phyloP scores from a whole-genome alignment of 768 basidiomycete genomes.

The Pleurotus platypus region DNA sequence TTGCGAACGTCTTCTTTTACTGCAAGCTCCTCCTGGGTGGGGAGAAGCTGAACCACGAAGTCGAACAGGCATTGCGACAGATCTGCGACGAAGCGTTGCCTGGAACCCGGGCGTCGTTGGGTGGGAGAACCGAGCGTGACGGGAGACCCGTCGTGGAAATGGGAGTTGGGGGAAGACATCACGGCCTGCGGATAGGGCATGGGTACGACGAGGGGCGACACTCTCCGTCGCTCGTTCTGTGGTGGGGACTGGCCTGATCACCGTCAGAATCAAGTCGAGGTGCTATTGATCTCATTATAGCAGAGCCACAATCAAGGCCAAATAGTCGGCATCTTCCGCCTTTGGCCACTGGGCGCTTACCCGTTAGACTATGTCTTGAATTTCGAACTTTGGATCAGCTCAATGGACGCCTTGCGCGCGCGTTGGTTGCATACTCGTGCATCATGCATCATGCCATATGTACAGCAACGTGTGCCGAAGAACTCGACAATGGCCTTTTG shows the following conservation, averaged over 20 bases:
- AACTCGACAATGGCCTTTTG: no score
- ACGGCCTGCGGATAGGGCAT: conserved; percentile 42
- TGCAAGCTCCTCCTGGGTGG: conserved; percentile 84
- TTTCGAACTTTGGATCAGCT: no score
- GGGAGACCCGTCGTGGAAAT: conserved; percentile 25
- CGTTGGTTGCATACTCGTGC: no score
- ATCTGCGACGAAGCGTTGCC: conserved; percentile 70
- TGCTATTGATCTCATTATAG: conserved; percentile 7
- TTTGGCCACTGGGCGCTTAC: neutral
- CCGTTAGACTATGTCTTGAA: no score
- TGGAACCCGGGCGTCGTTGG: conserved; percentile 38
- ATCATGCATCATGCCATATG: no score
- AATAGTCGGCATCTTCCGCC: conserved; percentile 2
- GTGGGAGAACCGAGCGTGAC: conserved; percentile 22
- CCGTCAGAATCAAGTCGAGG: neutral
- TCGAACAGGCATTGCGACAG: conserved; percentile 90
- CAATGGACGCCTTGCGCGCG: no score
- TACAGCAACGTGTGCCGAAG: no score
- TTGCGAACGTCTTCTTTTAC: conserved; percentile 97
- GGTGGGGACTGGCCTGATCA: conserved; percentile 6
- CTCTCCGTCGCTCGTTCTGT: neutral
- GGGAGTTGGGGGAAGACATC: conserved; percentile 15
- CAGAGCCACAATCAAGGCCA: neutral
- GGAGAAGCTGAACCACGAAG: conserved; percentile 90
- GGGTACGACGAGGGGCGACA: neutral